phyloP scores from a whole-genome alignment of 352 stramenopile species.

The Halophytophthora polymorphica region DNA sequence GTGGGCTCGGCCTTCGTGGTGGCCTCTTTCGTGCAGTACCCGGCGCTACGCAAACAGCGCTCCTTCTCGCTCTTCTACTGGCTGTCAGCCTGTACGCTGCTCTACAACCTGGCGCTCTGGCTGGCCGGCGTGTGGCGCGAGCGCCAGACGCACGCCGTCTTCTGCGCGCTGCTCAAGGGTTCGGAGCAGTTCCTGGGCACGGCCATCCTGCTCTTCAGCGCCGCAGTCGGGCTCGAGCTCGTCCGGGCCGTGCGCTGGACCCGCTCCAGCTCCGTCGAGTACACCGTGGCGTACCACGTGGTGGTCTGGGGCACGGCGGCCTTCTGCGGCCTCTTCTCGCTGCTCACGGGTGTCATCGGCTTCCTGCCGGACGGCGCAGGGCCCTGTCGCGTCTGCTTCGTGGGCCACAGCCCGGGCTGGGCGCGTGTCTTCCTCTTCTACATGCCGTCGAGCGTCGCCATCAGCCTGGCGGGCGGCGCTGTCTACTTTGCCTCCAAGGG shows the following conservation, averaged over 20 bases:
- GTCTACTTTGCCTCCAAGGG: constrained; percentile 26
- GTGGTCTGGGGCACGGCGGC: constrained; percentile 49
- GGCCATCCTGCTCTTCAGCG: constrained; percentile 56
- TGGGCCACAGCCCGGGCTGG: constrained; percentile 51
- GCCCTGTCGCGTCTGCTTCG: constrained; percentile 49
- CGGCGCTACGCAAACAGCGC: constrained; percentile 44
- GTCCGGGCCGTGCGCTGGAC: constrained; percentile 55
- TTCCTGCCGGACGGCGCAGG: constrained; percentile 63
- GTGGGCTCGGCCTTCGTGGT: constrained; percentile 66
- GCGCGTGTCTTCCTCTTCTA: constrained; percentile 60
- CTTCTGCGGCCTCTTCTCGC: constrained; percentile 39
- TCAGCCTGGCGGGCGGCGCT: constrained; percentile 33
- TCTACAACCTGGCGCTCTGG: constrained; percentile 65
- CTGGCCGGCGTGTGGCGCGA: constrained; percentile 39
- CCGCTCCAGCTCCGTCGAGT: constrained; percentile 49
- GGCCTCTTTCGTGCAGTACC: constrained; percentile 64
- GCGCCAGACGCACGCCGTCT: constrained; percentile 33
- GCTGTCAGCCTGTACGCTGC: constrained; percentile 54
- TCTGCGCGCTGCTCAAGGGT: constrained; percentile 53
- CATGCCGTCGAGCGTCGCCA: constrained; percentile 37
- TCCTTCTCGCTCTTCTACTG: constrained; percentile 64
- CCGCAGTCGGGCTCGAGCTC: constrained; percentile 56
- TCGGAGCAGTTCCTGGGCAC: constrained; percentile 69
- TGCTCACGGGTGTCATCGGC: constrained; percentile 59
- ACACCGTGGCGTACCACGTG: constrained; percentile 53